Conservation (phyloP, 495 filamentous ascomycete genomes). For the Trichocladium antarcticum region DNA sequence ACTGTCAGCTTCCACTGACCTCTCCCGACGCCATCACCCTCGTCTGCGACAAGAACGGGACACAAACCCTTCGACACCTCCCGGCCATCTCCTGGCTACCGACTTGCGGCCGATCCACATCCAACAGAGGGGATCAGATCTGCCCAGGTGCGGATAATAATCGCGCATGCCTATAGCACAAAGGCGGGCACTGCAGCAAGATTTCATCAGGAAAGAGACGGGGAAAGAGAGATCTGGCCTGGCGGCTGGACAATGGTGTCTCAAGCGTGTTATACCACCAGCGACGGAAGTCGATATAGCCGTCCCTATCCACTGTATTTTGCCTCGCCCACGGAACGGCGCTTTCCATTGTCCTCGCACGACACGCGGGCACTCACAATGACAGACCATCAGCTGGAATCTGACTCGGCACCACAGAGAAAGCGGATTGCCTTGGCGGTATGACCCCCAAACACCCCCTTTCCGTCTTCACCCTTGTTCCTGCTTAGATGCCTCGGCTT, state of each 20-base stretch:
- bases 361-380: constrained; percentile 28
- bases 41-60: neutral
- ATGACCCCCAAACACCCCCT: constrained; percentile 22
- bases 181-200: neutral
- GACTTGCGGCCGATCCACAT: too few relatives aligned
- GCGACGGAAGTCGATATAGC: constrained; percentile 34
- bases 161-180: neutral
- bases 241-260: constrained; percentile 33
- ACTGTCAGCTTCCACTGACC: neutral
- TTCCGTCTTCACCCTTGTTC: neutral
- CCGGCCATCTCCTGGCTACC: too few relatives aligned
- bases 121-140: too few relatives aligned
- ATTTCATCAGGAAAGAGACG: neutral
- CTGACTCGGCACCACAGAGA: constrained; percentile 35
- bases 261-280: constrained; percentile 26
- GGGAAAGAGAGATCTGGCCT: neutral
- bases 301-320: constrained; percentile 29
- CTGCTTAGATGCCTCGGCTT: neutral
- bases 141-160: too few relatives aligned
- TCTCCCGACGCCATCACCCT: too few relatives aligned
- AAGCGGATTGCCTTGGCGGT: constrained; percentile 62
- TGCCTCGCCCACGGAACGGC: constrained; percentile 27
- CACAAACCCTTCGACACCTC: too few relatives aligned
- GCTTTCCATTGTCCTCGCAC: constrained; percentile 26
- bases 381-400: constrained; percentile 31